Conservation (phyloP, 1,284 basidiomycete species). For the Marasmius tenuissimus region DNA sequence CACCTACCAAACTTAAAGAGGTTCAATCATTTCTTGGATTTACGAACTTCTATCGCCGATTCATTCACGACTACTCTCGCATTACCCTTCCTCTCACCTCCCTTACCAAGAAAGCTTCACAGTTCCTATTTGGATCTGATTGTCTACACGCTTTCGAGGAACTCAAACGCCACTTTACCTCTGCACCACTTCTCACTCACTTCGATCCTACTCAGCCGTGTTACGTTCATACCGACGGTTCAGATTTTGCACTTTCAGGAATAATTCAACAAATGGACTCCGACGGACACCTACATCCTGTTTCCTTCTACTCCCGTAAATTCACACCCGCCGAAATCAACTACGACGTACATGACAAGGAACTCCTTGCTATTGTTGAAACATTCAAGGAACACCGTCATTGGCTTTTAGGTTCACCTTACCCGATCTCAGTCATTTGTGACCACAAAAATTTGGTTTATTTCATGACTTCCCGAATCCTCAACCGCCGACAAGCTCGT, state of each 20-base stretch:
- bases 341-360: not conserved
- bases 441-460: not conserved
- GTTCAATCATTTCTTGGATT: too few relatives aligned
- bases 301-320: slow-evolving; percentile 31
- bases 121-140: too few relatives aligned
- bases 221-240: slow-evolving; percentile 18
- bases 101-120: too few relatives aligned
- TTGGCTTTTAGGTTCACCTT: not conserved
- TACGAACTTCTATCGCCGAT: slow-evolving; percentile 19
- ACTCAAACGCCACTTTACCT: too few relatives aligned
- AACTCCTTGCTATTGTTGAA: not conserved
- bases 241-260: slow-evolving; percentile 15
- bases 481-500: slow-evolving; percentile 32
- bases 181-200: too few relatives aligned
- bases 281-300: slow-evolving; percentile 25
- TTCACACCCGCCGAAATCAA: slow-evolving; percentile 19
- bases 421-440: not conserved
- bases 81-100: too few relatives aligned
- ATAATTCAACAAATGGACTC: slow-evolving; percentile 5
- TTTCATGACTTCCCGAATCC: slow-evolving; percentile 15
- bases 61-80: slow-evolving; percentile 37
- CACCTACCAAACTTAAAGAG: too few relatives aligned
- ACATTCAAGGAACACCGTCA: not conserved
- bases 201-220: too few relatives aligned
- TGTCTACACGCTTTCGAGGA: too few relatives aligned